A percentile compares a stretch with the other conserved stretches of the same genome.
These are phyloP conservation scores for Vitis hybrid DNA, from an alignment of 177 flowering plant genomes.

Conservation along the genomic window DNA sequence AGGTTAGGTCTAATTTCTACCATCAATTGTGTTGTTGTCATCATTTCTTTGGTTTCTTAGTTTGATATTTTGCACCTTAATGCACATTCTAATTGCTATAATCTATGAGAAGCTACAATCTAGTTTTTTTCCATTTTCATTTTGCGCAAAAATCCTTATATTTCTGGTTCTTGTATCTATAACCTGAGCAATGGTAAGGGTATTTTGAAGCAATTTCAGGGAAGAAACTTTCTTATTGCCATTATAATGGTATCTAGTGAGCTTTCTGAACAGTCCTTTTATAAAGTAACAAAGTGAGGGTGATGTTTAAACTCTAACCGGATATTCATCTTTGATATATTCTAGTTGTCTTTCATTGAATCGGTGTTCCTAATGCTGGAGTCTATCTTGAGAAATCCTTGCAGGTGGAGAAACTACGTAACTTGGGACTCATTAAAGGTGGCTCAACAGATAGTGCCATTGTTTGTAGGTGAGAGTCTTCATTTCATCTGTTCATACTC, in stretches of 20 bases:
- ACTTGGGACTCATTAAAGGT: constrained; percentile 77
- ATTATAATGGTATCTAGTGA: not conserved
- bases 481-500: not conserved
- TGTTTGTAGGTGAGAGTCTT: constrained; percentile 71
- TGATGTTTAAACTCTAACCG: not conserved
- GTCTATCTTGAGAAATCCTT: constrained; percentile 8
- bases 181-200: not conserved
- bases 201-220: not conserved
- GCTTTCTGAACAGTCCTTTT: not conserved
- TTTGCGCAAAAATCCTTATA: no score
- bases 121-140: no score
- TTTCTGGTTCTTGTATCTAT: no score
- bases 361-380: constrained; percentile 6
- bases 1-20: constrained; percentile 43
- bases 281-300: not conserved
- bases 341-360: not conserved
- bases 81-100: not conserved
- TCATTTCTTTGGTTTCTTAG: not conserved
- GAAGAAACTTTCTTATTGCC: not conserved
- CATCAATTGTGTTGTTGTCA: not conserved
- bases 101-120: not conserved
- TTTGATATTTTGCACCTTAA: not conserved
- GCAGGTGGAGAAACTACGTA: constrained; percentile 76
- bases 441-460: constrained; percentile 85
- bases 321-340: not conserved